phyloP scores from a whole-genome alignment of 208 protist genomes.

The Crithidia fasciculata region DNA sequence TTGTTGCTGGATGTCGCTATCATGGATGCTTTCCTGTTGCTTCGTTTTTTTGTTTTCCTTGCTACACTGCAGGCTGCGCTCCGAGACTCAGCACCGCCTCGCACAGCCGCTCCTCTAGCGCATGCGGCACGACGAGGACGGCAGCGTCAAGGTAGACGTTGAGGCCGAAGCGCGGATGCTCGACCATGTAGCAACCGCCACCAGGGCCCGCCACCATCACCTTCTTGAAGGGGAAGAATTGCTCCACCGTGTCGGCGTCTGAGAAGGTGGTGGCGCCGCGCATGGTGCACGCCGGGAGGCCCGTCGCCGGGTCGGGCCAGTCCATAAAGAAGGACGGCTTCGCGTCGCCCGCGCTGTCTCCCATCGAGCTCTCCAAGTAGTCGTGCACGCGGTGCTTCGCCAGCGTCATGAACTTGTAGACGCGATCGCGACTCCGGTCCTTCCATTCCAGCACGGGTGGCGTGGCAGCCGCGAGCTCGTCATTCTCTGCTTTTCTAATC shows the following conservation, averaged over 20 bases:
- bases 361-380: neutral
- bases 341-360: neutral
- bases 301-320: conserved; percentile 62
- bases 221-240: conserved; percentile 51
- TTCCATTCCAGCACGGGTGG: conserved; percentile 40
- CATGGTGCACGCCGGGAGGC: conserved; percentile 36
- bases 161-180: conserved; percentile 49
- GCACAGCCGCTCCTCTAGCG: conserved; percentile 17
- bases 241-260: conserved; percentile 49
- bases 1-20: too few species aligned
- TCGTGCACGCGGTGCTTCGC: conserved; percentile 13
- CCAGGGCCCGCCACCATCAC: conserved; percentile 44
- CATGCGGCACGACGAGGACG: conserved; percentile 33
- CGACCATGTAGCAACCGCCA: conserved; percentile 58
- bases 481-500: neutral
- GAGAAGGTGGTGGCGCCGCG: conserved; percentile 40
- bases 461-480: conserved; percentile 20
- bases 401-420: conserved; percentile 45
- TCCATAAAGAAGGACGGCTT: conserved; percentile 41
- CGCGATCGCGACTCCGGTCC: conserved; percentile 46
- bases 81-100: conserved; percentile 23
- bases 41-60: neutral
- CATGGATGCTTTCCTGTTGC: too few species aligned
- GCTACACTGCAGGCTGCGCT: neutral
- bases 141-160: conserved; percentile 51